phyloP scores from a whole-genome alignment of 148 eudicot genomes.

The Vaccinium corymbosum region DNA sequence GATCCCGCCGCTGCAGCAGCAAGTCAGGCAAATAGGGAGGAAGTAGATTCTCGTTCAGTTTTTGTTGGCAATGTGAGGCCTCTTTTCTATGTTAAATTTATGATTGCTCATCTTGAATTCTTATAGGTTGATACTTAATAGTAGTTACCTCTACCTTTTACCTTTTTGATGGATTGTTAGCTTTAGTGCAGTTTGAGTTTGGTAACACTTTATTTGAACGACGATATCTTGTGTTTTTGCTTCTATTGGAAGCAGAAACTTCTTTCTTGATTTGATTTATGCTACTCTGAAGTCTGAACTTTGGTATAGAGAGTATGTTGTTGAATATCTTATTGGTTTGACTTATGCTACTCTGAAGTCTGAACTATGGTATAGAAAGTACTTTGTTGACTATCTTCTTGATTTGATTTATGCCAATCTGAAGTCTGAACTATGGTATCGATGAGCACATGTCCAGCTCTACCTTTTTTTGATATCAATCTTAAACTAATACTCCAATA shows the following conservation, averaged over 20 bases:
- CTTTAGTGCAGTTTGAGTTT: background rate
- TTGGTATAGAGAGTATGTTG: background rate
- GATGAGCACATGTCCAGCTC: background rate
- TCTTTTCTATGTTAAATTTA: background rate
- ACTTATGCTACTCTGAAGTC: background rate
- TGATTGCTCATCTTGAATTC: background rate
- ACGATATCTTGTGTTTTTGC: background rate
- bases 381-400: background rate
- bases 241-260: background rate
- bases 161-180: background rate
- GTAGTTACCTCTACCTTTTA: background rate
- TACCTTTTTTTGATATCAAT: background rate
- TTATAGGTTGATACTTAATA: background rate
- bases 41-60: conserved; percentile 76
- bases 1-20: conserved; percentile 59
- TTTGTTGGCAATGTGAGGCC: conserved; percentile 82
- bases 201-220: background rate
- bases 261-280: background rate
- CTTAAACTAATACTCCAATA: background rate
- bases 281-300: background rate
- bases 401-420: background rate
- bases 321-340: background rate
- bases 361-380: background rate
- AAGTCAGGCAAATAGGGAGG: conserved; percentile 68
- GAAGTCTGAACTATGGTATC: background rate